phyloP scores from a whole-genome alignment of 108 stramenopile genomes.

The Skeletonema costatum region DNA sequence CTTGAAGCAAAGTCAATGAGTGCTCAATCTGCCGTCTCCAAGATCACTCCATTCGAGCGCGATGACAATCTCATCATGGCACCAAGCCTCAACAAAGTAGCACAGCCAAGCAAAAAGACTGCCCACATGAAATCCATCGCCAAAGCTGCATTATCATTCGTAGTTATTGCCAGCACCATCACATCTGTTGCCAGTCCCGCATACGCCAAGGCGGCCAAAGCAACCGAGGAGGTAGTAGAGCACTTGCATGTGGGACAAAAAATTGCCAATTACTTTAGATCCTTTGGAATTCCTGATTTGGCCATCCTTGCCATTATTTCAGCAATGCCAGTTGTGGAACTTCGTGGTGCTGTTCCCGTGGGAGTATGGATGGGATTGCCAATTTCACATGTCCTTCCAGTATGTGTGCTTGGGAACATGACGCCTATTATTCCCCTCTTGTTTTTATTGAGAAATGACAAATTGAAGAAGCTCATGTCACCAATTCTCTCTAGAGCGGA shows the following conservation, averaged over 20 bases:
- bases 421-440: constrained; percentile 83
- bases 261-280: constrained; percentile 81
- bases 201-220: constrained; percentile 53
- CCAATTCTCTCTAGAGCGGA: constrained; percentile 84
- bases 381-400: constrained; percentile 73
- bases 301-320: constrained; percentile 90
- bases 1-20: constrained; percentile 1
- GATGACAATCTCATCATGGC: not conserved
- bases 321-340: constrained; percentile 94
- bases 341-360: constrained; percentile 91
- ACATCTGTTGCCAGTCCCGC: constrained; percentile 25
- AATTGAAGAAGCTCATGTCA: constrained; percentile 78
- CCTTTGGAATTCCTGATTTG: constrained; percentile 84
- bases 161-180: constrained; percentile 21
- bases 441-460: constrained; percentile 76
- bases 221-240: constrained; percentile 44
- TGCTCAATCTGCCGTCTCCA: constrained; percentile 6
- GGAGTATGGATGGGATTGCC: constrained; percentile 94
- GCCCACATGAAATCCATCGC: not conserved
- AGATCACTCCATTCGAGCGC: constrained; percentile 7
- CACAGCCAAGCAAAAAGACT: not conserved
- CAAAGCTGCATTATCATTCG: constrained; percentile 8
- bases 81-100: not conserved
- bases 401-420: constrained; percentile 95
- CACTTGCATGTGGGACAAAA: constrained; percentile 86